Base-by-base conservation (phyloP, 768 basidiomycete genomes). In the Jaapia argillacea region DNA sequence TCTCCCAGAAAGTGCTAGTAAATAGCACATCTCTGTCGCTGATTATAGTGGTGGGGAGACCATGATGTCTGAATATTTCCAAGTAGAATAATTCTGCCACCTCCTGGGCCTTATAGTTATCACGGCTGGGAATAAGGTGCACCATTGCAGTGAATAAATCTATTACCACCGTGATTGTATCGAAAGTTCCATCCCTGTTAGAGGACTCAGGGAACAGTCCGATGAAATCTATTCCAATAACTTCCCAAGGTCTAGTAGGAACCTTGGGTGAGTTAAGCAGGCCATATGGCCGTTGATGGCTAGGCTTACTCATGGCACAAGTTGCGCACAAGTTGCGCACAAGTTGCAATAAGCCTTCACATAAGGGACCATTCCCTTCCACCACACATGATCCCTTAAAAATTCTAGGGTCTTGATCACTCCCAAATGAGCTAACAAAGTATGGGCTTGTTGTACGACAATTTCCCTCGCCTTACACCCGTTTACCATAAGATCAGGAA, bases 11-110 rank as follows among this genome's bases (percentile, higher is more conserved):
- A 0, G 36, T 42, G n/a, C 66, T 65, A 0, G 67, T 72, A 49
- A 72, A 74, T 3, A 67, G 48, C 0, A 59, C 47, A 43, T 71
- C 69, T 1, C 68, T 48, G 42, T 73, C 69, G 13, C 61, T 65
- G 0, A 74, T 53, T 1, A 75, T 68, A 0, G 43, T 21, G 2
- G 49, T 44, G 0, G 67, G 70, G 1, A 72, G 42, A 0, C 70
- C 69, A 44, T 71, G 68, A 0, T 53, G 48, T 7, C 62, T 63
- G 24, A 67, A 69, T 0, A 70, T 51, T 2, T 58, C 27, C 1
- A 52, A 52, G 28, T 68, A 66, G 21, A 69, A 50, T 0, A 68
- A 10, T 27, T 68, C 57, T 0, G 68, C 66, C 0, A 73, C 41
- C 0, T 71, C 59, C 1, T 33, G 28, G 0, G 69, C 60, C 0